These are phyloP conservation scores for Aureobasidium lini DNA, from an alignment of 2,329 filamentous ascomycete genomes.

Conservation along the genomic window DNA sequence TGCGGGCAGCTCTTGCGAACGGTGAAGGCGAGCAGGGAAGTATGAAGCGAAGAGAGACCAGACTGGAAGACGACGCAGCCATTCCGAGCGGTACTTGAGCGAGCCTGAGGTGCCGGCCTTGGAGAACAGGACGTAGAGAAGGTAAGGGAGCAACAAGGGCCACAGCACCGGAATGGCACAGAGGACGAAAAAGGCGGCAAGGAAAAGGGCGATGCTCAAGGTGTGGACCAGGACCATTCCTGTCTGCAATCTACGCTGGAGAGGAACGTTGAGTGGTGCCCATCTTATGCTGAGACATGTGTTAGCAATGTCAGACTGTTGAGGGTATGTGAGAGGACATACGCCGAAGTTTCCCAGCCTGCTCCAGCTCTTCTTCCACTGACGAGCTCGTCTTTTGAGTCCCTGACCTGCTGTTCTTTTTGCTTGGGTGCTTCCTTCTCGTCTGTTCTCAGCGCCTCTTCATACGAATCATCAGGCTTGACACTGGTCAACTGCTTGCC, in stretches of 20 bases:
- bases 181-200: conserved; percentile 81
- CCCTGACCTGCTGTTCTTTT: conserved; percentile 18
- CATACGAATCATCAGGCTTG: conserved; percentile 32
- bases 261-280: conserved; percentile 69
- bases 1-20: conserved; percentile 68
- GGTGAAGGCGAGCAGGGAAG: conserved; percentile 83
- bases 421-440: conserved; percentile 18
- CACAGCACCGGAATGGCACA: conserved; percentile 88
- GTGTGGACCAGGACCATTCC: conserved; percentile 43
- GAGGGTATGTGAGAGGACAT: conserved; percentile 26
- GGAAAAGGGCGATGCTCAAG: conserved; percentile 39
- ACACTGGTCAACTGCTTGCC: conserved; percentile 41
- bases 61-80: conserved; percentile 62
- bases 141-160: conserved; percentile 70
- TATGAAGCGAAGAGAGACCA: conserved; percentile 94
- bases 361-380: conserved; percentile 47
- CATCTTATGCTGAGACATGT: conserved; percentile 56
- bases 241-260: conserved; percentile 45
- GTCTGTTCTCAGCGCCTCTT: conserved; percentile 29
- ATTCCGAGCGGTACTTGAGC: conserved; percentile 65
- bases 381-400: conserved; percentile 36
- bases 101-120: conserved; percentile 68
- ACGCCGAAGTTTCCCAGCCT: conserved; percentile 42
- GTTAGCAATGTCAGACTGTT: background rate
- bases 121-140: conserved; percentile 76